phyloP scores from a whole-genome alignment of 164 flowering plant species.

The Nymphaea colorata region DNA sequence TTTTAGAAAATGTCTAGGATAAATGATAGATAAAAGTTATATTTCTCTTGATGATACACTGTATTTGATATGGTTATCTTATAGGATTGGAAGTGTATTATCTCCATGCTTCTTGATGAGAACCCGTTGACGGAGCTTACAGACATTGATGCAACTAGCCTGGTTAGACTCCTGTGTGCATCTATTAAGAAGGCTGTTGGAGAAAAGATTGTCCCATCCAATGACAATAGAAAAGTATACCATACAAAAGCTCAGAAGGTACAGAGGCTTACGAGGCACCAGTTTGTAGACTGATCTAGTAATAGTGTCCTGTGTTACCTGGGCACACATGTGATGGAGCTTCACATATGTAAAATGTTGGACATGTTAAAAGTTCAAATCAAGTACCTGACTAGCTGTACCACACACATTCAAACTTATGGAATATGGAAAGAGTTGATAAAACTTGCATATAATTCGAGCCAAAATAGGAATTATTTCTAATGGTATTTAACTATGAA shows the following conservation, averaged over 20 bases:
- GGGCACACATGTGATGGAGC: no score
- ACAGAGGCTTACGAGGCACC: neutral
- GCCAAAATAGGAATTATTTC: no score
- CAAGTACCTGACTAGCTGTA: no score
- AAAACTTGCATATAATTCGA: no score
- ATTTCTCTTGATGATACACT: neutral
- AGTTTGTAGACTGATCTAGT: neutral
- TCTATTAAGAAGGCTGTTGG: conserved; percentile 89
- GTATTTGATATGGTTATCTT: conserved; percentile 3
- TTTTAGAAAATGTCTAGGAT: neutral
- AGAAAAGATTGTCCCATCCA: conserved; percentile 87
- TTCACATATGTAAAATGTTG: no score
- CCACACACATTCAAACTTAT: no score
- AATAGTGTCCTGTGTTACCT: neutral
- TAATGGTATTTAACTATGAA: no score
- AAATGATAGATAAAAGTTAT: neutral
- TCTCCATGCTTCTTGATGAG: conserved; percentile 87
- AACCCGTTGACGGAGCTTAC: conserved; percentile 72
- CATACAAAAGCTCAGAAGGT: conserved; percentile 87
- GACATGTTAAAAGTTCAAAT: no score
- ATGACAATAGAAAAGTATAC: conserved; percentile 71
- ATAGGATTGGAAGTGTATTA: conserved; percentile 96
- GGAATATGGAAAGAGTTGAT: no score
- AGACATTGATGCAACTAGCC: conserved; percentile 84
- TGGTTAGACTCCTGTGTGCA: conserved; percentile 71